Conservation (phyloP, 257 asterid genomes). For the Forsythia suspensa region DNA sequence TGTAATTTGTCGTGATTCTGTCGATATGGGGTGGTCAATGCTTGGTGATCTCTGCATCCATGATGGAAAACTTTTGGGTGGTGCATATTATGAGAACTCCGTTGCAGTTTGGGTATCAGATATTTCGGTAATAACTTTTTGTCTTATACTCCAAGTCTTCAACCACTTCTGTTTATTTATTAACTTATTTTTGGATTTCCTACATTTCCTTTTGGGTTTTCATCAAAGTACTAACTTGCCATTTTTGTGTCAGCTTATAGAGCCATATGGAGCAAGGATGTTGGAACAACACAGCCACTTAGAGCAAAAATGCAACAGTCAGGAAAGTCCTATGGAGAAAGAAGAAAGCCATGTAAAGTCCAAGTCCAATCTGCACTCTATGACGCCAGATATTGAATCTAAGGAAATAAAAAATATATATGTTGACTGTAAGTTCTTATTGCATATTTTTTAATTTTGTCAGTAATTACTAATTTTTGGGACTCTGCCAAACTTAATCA, state of each 20-base stretch:
- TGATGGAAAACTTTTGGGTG: constrained; percentile 93
- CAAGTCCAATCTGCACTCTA: constrained; percentile 53
- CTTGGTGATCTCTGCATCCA: constrained; percentile 88
- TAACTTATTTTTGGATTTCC: constrained; percentile 3
- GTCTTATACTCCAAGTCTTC: constrained; percentile 5
- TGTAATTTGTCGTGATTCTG: constrained; percentile 83
- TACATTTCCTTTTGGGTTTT: constrained; percentile 3
- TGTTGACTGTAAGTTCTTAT: constrained; percentile 78
- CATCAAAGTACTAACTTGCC: constrained; percentile 11
- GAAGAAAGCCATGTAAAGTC: constrained; percentile 58
- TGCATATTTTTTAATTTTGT: background rate
- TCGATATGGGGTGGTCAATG: constrained; percentile 98
- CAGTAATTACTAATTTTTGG: background rate
- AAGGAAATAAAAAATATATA: constrained; percentile 91
- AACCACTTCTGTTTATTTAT: constrained; percentile 1
- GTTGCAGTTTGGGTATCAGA: constrained; percentile 98
- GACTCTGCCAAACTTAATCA: background rate
- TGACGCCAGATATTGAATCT: constrained; percentile 67
- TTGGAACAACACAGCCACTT: constrained; percentile 48
- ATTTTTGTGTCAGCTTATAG: constrained; percentile 44
- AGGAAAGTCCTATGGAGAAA: constrained; percentile 50
- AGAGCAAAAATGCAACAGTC: constrained; percentile 51
- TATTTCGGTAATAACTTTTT: constrained; percentile 58
- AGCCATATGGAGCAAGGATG: constrained; percentile 58
- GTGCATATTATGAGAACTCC: constrained; percentile 83